Evolutionary conservation across 2,329 filamentous ascomycete species (phyloP).

Genomic region (Sphaerulina vaccinii): DNA sequence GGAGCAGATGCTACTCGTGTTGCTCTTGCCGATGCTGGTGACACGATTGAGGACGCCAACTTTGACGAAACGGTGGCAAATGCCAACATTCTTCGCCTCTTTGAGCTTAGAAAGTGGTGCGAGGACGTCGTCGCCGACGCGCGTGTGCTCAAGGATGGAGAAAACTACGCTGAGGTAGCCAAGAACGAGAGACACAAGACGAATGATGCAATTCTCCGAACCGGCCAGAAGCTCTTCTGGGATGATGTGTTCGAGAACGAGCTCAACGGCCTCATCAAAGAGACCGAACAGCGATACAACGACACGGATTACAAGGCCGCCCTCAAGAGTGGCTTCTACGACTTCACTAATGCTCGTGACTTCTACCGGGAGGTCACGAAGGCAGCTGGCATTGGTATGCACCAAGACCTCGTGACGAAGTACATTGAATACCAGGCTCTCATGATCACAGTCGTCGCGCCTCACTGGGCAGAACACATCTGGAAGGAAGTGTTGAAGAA

Average conservation of each 20-base stretch:
- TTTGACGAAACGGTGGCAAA: constrained; percentile 96
- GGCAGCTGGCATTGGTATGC: constrained; percentile 79
- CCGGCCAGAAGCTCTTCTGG: constrained; percentile 74
- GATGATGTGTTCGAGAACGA: constrained; percentile 93
- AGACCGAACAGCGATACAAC: constrained; percentile 76
- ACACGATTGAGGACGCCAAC: constrained; percentile 93
- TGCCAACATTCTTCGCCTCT: constrained; percentile 82
- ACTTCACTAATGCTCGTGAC: constrained; percentile 84
- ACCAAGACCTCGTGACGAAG: constrained; percentile 71
- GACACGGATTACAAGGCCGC: constrained; percentile 79
- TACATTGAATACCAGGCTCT: constrained; percentile 87
- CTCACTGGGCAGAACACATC: constrained; percentile 92
- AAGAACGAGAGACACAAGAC: constrained; percentile 49
- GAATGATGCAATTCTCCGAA: constrained; percentile 64
- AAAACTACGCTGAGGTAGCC: constrained; percentile 44
- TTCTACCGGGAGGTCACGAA: constrained; percentile 83
- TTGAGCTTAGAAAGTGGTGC: constrained; percentile 83
- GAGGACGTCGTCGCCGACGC: constrained; percentile 75
- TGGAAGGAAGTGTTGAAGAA: constrained; percentile 88
- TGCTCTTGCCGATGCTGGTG: constrained; percentile 89
- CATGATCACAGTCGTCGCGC: constrained; percentile 77
- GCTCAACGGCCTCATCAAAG: constrained; percentile 76
- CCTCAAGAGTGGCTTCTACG: constrained; percentile 81
- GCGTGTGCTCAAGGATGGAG: constrained; percentile 43
- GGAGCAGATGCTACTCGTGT: constrained; percentile 90